phyloP scores from a whole-genome alignment of 2,329 filamentous ascomycete species.

The Neonectria hederae region DNA sequence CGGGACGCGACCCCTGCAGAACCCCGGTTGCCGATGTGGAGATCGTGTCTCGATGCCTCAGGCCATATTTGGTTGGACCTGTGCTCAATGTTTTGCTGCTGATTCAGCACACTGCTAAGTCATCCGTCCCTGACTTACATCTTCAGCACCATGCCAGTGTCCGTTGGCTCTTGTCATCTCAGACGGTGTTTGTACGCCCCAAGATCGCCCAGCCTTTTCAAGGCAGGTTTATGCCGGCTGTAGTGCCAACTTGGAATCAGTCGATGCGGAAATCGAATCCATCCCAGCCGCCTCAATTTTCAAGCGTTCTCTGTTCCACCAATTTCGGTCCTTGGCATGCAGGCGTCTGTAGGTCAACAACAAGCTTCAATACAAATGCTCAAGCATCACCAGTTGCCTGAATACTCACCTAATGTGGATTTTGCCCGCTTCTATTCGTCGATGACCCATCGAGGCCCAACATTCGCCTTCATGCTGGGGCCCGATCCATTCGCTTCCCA shows the following conservation, averaged over 20 bases:
- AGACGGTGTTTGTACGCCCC: slow-evolving; percentile 12
- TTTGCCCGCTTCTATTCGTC: background rate
- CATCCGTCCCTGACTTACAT: background rate
- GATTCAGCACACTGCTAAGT: background rate
- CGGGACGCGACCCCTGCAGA: slow-evolving; percentile 35
- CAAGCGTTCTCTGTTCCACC: slow-evolving; percentile 7
- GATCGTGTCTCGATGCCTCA: slow-evolving; percentile 38
- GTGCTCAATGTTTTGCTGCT: background rate
- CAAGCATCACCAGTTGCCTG: background rate
- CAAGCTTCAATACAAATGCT: background rate
- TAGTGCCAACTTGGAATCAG: slow-evolving; percentile 3
- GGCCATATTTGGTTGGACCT: slow-evolving; percentile 18
- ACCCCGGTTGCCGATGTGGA: slow-evolving; percentile 27
- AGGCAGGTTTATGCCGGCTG: background rate
- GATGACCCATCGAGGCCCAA: background rate
- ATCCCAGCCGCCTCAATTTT: background rate
- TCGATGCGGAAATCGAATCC: slow-evolving; percentile 1
- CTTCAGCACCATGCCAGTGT: slow-evolving; percentile 13
- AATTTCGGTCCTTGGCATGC: background rate
- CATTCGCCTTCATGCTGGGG: background rate
- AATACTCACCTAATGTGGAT: background rate
- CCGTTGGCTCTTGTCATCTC: background rate
- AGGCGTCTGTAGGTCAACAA: background rate
- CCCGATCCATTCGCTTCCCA: slow-evolving; percentile 23
- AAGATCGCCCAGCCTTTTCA: slow-evolving; percentile 2